A percentile compares a stretch with the other conserved stretches of the same genome.
Conservation (phyloP, 805 yeast species). For the Wickerhamomyces ciferrii region DNA sequence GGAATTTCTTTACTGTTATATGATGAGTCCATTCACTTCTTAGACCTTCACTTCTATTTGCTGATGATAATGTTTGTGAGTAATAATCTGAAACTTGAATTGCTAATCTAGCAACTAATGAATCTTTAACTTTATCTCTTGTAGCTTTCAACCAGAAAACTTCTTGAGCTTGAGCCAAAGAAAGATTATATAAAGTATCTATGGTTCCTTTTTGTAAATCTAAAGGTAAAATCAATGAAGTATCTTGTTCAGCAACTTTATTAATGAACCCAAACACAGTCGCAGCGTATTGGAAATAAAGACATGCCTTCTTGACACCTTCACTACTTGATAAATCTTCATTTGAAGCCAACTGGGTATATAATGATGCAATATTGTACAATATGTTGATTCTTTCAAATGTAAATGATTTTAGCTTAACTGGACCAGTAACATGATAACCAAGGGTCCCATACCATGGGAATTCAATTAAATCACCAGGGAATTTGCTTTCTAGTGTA, state of each 20-base stretch:
- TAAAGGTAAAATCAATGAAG: constrained; percentile 24
- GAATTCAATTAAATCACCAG: constrained; percentile 53
- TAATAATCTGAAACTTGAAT: constrained; percentile 58
- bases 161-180: constrained; percentile 87
- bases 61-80: constrained; percentile 33
- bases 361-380: constrained; percentile 65
- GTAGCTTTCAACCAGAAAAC: constrained; percentile 74
- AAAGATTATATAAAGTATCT: constrained; percentile 42
- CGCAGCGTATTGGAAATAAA: constrained; percentile 65
- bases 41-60: constrained; percentile 44
- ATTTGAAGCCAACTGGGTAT: constrained; percentile 48
- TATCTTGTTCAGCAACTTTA: constrained; percentile 11
- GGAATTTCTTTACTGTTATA: constrained; percentile 50
- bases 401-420: constrained; percentile 38
- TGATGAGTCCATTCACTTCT: constrained; percentile 63
- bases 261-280: constrained; percentile 49
- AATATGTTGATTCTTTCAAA: constrained; percentile 60
- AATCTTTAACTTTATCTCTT: constrained; percentile 43
- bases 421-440: constrained; percentile 43
- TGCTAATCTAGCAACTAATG: constrained; percentile 60
- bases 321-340: constrained; percentile 40
- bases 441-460: constrained; percentile 74
- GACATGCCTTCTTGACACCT: constrained; percentile 58
- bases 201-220: constrained; percentile 51
- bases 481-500: constrained; percentile 50